These are phyloP conservation scores for Megacollybia marginata DNA, from an alignment of 768 basidiomycete genomes.

Conservation along the genomic window DNA sequence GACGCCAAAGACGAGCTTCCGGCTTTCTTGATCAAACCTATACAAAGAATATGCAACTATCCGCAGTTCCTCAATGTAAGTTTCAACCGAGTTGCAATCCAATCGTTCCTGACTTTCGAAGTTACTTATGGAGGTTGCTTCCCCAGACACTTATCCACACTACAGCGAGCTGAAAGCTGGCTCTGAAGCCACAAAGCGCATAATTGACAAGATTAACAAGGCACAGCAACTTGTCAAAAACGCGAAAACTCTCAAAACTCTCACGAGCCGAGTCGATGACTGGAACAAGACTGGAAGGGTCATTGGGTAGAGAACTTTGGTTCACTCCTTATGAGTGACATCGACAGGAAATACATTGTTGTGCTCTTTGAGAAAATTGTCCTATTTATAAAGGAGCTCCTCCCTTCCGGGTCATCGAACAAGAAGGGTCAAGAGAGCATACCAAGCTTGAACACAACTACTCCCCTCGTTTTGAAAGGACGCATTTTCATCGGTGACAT, in stretches of 20 bases:
- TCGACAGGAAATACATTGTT: conserved; percentile 96
- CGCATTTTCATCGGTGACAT: conserved; percentile 97
- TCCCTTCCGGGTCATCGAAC: conserved; percentile 45
- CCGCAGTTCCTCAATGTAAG: conserved; percentile 86
- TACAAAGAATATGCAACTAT: conserved; percentile 98
- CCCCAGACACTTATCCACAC: conserved; percentile 53
- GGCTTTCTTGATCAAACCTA: conserved; percentile 96
- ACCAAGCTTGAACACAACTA: conserved; percentile 81
- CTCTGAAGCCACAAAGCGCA: conserved; percentile 80
- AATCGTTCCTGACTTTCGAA: conserved; percentile 19
- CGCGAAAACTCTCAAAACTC: conserved; percentile 78
- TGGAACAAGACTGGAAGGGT: conserved; percentile 99
- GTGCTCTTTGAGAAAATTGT: conserved; percentile 99
- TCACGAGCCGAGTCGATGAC: conserved; percentile 85
- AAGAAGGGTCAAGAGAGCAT: conserved; percentile 78
- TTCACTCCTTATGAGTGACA: conserved; percentile 87
- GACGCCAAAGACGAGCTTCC: conserved; percentile 89
- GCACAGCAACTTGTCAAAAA: conserved; percentile 90
- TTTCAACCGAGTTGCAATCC: conserved; percentile 12
- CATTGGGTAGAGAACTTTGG: conserved; percentile 95
- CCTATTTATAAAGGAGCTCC: conserved; percentile 93
- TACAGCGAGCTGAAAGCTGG: conserved; percentile 81
- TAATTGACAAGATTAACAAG: conserved; percentile 95
- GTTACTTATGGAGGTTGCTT: conserved; percentile 72
- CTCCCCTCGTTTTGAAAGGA: conserved; percentile 85